Evolutionary conservation across 352 stramenopile species (phyloP).

Genomic region (Pythium dissotocum): DNA sequence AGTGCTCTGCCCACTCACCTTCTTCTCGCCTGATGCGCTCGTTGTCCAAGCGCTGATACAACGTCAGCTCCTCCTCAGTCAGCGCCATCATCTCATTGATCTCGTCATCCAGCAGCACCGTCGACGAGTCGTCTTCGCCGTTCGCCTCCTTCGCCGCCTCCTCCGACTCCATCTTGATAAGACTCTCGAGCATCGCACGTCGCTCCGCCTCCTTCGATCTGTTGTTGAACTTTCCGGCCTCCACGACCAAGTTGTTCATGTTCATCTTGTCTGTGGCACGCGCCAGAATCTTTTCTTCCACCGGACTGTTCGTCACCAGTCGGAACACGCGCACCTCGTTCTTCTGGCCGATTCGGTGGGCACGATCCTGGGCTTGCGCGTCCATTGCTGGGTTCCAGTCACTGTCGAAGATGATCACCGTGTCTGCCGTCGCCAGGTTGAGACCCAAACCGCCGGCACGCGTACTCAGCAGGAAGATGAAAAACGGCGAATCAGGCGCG

Average conservation of each 20-base stretch:
- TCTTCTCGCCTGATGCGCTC: conserved; percentile 65
- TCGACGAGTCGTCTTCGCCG: conserved; percentile 63
- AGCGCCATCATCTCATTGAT: conserved; percentile 92
- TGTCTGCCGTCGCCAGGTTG: conserved; percentile 98
- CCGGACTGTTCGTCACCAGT: conserved; percentile 82
- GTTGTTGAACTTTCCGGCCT: conserved; percentile 90
- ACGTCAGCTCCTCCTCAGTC: conserved; percentile 75
- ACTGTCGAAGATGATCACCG: conserved; percentile 99
- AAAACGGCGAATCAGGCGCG: conserved; percentile 85
- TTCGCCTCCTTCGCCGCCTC: conserved; percentile 68
- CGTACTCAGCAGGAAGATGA: conserved; percentile 98
- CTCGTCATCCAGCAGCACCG: conserved; percentile 79
- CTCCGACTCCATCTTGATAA: conserved; percentile 89
- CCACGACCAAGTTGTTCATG: conserved; percentile 91
- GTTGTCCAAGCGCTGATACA: conserved; percentile 76
- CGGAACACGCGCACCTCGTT: conserved; percentile 89
- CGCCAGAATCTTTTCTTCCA: conserved; percentile 89
- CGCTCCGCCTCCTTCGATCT: conserved; percentile 84
- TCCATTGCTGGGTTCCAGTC: conserved; percentile 99
- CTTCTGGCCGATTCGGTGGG: conserved; percentile 92
- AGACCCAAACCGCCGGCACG: conserved; percentile 96
- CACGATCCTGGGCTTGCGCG: conserved; percentile 90
- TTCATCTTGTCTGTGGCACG: conserved; percentile 91
- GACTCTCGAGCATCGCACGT: conserved; percentile 80
- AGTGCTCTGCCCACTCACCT: conserved; percentile 68